Evolutionary conservation across 345 rosid species (phyloP).

Genomic region (Ceriops zippeliana): DNA sequence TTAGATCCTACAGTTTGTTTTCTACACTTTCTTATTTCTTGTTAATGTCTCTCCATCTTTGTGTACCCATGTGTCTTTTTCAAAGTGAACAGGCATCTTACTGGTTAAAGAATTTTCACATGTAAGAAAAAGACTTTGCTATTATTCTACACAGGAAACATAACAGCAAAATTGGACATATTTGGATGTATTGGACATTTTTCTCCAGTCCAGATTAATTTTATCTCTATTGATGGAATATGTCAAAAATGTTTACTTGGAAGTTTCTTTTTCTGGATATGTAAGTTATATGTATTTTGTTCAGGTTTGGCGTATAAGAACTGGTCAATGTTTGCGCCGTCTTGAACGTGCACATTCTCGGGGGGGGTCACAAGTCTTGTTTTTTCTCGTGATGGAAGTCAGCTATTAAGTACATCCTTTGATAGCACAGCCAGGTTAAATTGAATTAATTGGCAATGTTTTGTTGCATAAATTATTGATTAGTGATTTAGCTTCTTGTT

Average conservation of each 20-base stretch:
- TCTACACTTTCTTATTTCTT: neutral
- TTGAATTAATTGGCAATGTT: constrained; percentile 5
- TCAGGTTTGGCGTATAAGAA: constrained; percentile 96
- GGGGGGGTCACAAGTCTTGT: constrained; percentile 87
- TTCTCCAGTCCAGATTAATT: neutral
- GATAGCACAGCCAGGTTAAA: constrained; percentile 82
- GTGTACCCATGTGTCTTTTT: neutral
- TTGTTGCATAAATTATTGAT: neutral
- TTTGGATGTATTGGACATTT: neutral
- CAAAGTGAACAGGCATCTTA: neutral
- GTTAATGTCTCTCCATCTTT: neutral
- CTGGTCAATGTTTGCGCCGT: constrained; percentile 91
- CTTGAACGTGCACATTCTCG: constrained; percentile 92
- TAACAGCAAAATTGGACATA: too few species aligned
- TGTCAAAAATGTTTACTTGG: neutral
- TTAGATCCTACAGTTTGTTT: neutral
- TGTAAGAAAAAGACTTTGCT: neutral
- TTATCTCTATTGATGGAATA: neutral
- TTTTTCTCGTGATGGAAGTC: constrained; percentile 97
- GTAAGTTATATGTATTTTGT: neutral
- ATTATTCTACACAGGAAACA: too few species aligned
- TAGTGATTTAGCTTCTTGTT: neutral
- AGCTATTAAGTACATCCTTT: constrained; percentile 89
- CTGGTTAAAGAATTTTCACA: neutral
- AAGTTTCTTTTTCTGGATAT: neutral